Evolutionary conservation across 345 rosid genomes (phyloP), one percentile per base, ranked within the genome.

Genomic region (Salix arbutifolia): DNA sequence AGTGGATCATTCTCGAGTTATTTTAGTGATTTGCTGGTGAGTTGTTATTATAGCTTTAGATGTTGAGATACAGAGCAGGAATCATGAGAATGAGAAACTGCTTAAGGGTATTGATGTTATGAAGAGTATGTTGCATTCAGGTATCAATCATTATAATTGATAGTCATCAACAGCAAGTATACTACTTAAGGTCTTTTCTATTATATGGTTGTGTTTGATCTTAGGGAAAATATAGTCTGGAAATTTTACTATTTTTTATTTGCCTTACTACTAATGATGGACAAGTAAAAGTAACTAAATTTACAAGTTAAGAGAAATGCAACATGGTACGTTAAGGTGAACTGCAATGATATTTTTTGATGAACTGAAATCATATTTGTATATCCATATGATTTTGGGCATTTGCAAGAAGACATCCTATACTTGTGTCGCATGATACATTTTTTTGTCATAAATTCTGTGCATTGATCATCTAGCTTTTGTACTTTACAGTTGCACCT

Each of bases 71-170:
- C 81, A 77, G 70, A 79, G 67, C 1, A 46, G 46, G 80, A 82
- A 75, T 56, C 65, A 56, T 64, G 84, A 87, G 83, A 87, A 85
- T 60, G 84, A 87, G 75, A 76, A 76, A 62, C 18, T 83, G 73
- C 73, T 83, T 37, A 70, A 74, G 79, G 84, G 82, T 26, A 85
- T 87, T 80, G 74, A 75, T 58, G 77, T 69, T 60, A 58, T 78
- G 85, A 84, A 76, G 81, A 80, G 76, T 28, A 67, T 16, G 52
- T 62, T 83, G 69, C 35, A 53, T 44, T 79, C 78, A 65, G 40
- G 64, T 62, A 48, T 37, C 67, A 52, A 30, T 25, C 2, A 56
- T 33, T 30, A 10, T 79, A 40, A 60, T 33, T 74, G 35, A 70
- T 58, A 23, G 64, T 58, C 50, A 72, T 31, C 33, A 23, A 64